Evolutionary conservation across 805 yeast species (phyloP), one percentile per base, ranked within the genome.

Genomic region (Kodamaea fukazawae): DNA sequence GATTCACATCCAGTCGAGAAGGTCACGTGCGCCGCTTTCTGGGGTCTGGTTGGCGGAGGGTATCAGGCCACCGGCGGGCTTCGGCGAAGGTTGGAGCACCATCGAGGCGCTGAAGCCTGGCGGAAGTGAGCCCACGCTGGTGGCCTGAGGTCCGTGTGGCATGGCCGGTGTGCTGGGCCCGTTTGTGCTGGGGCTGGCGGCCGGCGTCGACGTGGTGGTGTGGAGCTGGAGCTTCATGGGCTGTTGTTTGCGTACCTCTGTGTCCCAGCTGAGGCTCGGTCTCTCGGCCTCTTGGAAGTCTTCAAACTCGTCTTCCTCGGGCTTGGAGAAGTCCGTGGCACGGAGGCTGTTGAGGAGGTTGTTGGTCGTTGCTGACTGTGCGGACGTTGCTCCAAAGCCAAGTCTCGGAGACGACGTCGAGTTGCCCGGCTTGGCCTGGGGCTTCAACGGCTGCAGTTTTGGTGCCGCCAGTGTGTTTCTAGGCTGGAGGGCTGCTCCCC

Each of bases 21-120:
- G 10, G 26, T 36, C 40, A 37, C 29, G 34, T 37, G 40, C 15
- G 10, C 15, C 15, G 25, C 17, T 27, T 25, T 22, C 26, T 11
- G 31, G 23, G 7, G 23, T 8, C 8, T 20, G 5, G 23, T 20
- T 20, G 5, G 23, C 7, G 8, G 23, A 5, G 8, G 23, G 7
- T 6, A 20, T 37, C 40, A 37, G 40, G 20, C 40, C 40, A 37
- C 32, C 15, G 30, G 29, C 8, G 18, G 17, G 11, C 18, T 23
- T 26, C 25, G 40, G 30, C 31, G 31, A 25, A 30, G 42, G 42
- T 9, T 34, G 32, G 20, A 38, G 26, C 17, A 38, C 42, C 32
- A 38, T 11, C 13, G 36, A 26, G 11, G 42, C 30, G 32, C 54
- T 46, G 39, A 60, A 63, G 2, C 70, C 70, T 0, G 70, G 70